A percentile compares a stretch with the other conserved stretches of the same genome.
Conservation (phyloP, 306 rosid species). For the Cicer chorassanicum region DNA sequence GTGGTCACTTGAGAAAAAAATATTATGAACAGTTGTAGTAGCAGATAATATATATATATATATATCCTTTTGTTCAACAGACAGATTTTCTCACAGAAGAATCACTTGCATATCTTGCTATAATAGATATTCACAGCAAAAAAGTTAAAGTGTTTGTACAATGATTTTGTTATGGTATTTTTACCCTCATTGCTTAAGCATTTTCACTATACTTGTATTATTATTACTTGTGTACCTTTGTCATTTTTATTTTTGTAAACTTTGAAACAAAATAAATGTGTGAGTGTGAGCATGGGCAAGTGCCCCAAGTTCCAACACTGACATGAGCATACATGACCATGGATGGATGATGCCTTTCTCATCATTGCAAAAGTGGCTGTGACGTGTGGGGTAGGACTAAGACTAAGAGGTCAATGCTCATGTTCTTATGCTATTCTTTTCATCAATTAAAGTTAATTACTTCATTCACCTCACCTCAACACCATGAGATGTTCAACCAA, state of each 20-base stretch:
- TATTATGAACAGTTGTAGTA: slow-evolving; percentile 35
- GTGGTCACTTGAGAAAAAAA: slow-evolving; percentile 44
- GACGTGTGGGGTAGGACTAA: slow-evolving; percentile 34
- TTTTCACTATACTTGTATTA: background rate
- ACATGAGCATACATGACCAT: slow-evolving; percentile 16
- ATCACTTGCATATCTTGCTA: slow-evolving; percentile 41
- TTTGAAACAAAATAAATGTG: background rate
- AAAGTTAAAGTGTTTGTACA: slow-evolving; percentile 29
- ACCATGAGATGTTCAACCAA: background rate
- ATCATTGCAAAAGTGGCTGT: slow-evolving; percentile 27
- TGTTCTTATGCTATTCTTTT: background rate
- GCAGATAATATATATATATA: slow-evolving; percentile 25
- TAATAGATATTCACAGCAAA: slow-evolving; percentile 27
- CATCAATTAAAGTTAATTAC: slow-evolving; percentile 1
- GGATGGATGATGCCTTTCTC: slow-evolving; percentile 24
- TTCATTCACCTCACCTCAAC: slow-evolving; percentile 10
- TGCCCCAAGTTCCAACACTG: slow-evolving; percentile 42
- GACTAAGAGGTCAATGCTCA: slow-evolving; percentile 13
- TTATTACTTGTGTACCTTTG: slow-evolving; percentile 16
- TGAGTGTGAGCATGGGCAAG: slow-evolving; percentile 25
- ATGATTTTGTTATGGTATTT: slow-evolving; percentile 15
- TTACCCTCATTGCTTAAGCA: slow-evolving; percentile 27
- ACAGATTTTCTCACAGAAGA: slow-evolving; percentile 46
- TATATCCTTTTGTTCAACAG: slow-evolving; percentile 40
- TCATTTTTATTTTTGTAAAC: slow-evolving; percentile 8